A percentile compares a stretch with the other conserved stretches of the same genome.
Evolutionary conservation across 2,329 filamentous ascomycete genomes (phyloP).

Genomic region (Pseudohalonectria lignicola): DNA sequence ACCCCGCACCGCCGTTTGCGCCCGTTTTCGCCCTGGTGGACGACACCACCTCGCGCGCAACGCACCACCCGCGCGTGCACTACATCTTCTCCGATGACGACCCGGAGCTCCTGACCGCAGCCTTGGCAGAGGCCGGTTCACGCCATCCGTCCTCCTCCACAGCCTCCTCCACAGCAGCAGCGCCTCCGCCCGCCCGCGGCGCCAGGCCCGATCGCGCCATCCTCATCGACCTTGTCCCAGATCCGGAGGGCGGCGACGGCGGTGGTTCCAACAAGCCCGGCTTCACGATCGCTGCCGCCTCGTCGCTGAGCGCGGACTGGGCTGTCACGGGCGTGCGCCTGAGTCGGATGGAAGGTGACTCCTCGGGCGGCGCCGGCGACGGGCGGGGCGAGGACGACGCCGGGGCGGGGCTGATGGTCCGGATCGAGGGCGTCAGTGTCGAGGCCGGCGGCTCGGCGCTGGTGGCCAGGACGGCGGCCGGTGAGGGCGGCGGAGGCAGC

Average conservation of each 20-base stretch:
- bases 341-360: constrained; percentile 25
- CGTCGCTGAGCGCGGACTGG: constrained; percentile 67
- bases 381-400: constrained; percentile 14
- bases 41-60: constrained; percentile 58
- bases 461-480: background rate
- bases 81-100: constrained; percentile 95
- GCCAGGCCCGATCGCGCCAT: constrained; percentile 29
- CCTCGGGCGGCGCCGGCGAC: constrained; percentile 13
- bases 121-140: constrained; percentile 34
- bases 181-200: constrained; percentile 7
- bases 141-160: constrained; percentile 9
- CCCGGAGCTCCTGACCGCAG: constrained; percentile 60
- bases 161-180: constrained; percentile 3
- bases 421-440: constrained; percentile 43
- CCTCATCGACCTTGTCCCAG: constrained; percentile 26
- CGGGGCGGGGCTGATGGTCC: constrained; percentile 38
- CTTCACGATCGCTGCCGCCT: constrained; percentile 53
- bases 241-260: constrained; percentile 18
- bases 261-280: too few species aligned
- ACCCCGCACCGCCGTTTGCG: constrained; percentile 43
- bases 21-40: constrained; percentile 81
- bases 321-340: constrained; percentile 39
- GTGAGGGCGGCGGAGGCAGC: background rate
- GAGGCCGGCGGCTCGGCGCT: constrained; percentile 8
- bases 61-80: constrained; percentile 76